Conservation (phyloP, 345 rosid species). For the Garcia nutans region DNA sequence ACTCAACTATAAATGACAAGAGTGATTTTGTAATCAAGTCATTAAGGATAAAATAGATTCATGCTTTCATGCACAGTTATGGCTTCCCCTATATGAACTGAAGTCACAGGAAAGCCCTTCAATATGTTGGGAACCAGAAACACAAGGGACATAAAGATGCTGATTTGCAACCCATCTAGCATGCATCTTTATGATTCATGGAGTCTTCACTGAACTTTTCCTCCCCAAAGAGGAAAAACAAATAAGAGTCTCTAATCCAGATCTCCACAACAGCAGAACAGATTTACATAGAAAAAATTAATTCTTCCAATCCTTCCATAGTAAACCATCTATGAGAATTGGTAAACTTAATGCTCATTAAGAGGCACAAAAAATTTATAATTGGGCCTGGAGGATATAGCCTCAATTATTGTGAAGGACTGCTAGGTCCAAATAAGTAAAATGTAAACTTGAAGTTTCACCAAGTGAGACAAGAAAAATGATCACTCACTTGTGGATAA, state of each 20-base stretch:
- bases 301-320: neutral
- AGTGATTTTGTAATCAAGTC: neutral
- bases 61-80: neutral
- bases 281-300: neutral
- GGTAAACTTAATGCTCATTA: neutral
- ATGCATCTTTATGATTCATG: neutral
- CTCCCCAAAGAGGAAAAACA: neutral
- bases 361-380: neutral
- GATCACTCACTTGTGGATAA: slow-evolving; percentile 86
- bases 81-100: neutral
- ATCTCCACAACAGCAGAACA: neutral
- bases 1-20: neutral
- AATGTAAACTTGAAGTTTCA: slow-evolving; percentile 8
- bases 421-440: neutral
- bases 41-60: neutral
- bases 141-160: neutral
- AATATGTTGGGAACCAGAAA: neutral
- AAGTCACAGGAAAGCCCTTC: neutral
- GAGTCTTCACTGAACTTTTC: neutral
- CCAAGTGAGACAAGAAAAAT: slow-evolving; percentile 21
- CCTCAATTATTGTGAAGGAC: neutral
- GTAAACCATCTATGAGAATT: neutral
- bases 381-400: slow-evolving; percentile 1
- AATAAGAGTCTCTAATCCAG: neutral
- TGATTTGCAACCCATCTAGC: neutral